Base-by-base conservation (phyloP, 208 protist species). In the Tritrichomonas musculus region DNA sequence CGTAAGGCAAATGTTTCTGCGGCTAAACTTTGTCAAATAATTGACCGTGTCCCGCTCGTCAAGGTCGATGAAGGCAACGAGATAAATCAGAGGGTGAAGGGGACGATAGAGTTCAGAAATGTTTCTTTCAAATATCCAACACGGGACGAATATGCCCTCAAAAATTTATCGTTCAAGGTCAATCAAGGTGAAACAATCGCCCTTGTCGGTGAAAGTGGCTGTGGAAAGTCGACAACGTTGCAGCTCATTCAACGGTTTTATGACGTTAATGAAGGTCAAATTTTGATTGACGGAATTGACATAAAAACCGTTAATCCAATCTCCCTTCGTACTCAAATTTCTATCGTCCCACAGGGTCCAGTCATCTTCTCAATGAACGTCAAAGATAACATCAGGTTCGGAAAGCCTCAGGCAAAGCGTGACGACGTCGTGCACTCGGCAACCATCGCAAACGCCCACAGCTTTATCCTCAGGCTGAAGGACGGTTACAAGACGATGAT, bases 181-280 rank as follows among this genome's bases (percentile, higher is more conserved):
- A 5, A 41, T 25, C 57, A 93, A 22, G 93, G 93, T 41, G 65
- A 77, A 93, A 93, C 92, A n/a, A 22, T 55, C 64, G 94, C 94
- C 8, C 69, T 95, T 17, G 94, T 94, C 50, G 94, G 94, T 69
- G 69, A 44, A 41, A 55, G 49, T 36, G 57, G 69, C 1, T 49
- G 69, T 53, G 94, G 94, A 50, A 95, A 95, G 77, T 94, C 92
- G 36, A 95, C 94, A 39, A 66, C 92, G 30, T 49, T 94, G 17
- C 1, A 49, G n/a, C 96, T 99, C 8, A 93, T 99, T 69, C 98
- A 97, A 93, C 97, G 98, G 93, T 98, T 98, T 95, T 99, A 97
- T 94, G 96, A 98, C 75, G 97, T 97, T 27, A 95, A 95, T 14
- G 92, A 94, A 47, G 98, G 98, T 44, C 44, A 93, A 77, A 96